Evolutionary conservation across 2,329 filamentous ascomycete genomes (phyloP).

Genomic region (Stemphylium beticola): DNA sequence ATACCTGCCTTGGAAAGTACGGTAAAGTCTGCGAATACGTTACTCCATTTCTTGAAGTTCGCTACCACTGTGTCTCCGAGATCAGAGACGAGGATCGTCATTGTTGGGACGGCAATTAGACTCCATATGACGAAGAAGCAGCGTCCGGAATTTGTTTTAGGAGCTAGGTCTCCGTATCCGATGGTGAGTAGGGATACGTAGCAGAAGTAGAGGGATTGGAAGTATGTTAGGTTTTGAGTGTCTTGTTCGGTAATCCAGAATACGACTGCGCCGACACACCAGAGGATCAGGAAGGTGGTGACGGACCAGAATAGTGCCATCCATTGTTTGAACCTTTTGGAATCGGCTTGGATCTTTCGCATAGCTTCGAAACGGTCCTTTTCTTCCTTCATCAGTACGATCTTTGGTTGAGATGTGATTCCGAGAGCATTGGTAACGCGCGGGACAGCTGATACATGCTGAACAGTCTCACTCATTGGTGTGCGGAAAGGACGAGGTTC

Average conservation of each 20-base stretch:
- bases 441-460: constrained; percentile 8
- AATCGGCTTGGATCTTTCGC: constrained; percentile 75
- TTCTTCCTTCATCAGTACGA: constrained; percentile 63
- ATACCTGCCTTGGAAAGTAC: constrained; percentile 66
- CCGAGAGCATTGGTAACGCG: constrained; percentile 17
- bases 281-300: constrained; percentile 73
- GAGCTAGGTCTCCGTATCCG: constrained; percentile 82
- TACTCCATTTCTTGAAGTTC: constrained; percentile 67
- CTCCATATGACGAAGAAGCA: constrained; percentile 96
- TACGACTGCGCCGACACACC: constrained; percentile 79
- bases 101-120: constrained; percentile 81
- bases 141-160: constrained; percentile 77
- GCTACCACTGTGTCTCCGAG: constrained; percentile 80
- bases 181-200: constrained; percentile 85
- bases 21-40: constrained; percentile 68
- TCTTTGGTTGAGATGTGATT: constrained; percentile 48
- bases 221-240: constrained; percentile 70
- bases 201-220: constrained; percentile 82
- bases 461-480: constrained; percentile 24
- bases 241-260: constrained; percentile 69
- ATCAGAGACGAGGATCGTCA: constrained; percentile 71
- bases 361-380: constrained; percentile 78
- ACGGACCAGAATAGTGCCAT: constrained; percentile 72
- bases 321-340: constrained; percentile 73
- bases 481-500: constrained; percentile 29